A percentile compares a stretch with the other conserved stretches of the same genome.
phyloP scores from a whole-genome alignment of 495 filamentous ascomycete species.

The Mycothermus thermophilus region DNA sequence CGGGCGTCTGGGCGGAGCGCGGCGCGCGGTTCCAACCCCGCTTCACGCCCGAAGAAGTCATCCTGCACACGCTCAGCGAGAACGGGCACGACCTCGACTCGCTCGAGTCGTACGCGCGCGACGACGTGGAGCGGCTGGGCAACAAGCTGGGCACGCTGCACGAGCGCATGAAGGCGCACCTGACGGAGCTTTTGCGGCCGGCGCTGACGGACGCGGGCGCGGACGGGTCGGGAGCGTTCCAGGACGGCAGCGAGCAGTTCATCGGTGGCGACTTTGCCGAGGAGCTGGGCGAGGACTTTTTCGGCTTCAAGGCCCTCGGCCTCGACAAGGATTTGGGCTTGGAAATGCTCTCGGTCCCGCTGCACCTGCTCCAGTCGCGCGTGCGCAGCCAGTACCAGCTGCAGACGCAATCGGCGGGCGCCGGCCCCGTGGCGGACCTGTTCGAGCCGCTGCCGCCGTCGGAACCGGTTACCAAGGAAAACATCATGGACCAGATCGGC shows the following conservation, averaged over 20 bases:
- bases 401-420: slow-evolving; percentile 45
- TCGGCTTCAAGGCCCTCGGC: slow-evolving; percentile 92
- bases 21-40: slow-evolving; percentile 44
- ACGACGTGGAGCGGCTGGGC: slow-evolving; percentile 82
- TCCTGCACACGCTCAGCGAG: slow-evolving; percentile 71
- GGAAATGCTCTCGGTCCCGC: slow-evolving; percentile 72
- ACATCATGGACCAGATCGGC: slow-evolving; percentile 63
- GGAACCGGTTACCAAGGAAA: slow-evolving; percentile 68
- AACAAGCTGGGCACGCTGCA: slow-evolving; percentile 74
- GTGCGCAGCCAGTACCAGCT: slow-evolving; percentile 69
- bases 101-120: slow-evolving; percentile 79
- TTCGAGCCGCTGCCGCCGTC: slow-evolving; percentile 59
- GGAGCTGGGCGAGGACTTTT: slow-evolving; percentile 96
- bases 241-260: slow-evolving; percentile 95
- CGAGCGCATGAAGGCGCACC: slow-evolving; percentile 79
- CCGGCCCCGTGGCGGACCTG: slow-evolving; percentile 40
- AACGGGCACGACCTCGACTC: slow-evolving; percentile 69
- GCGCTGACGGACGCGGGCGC: slow-evolving; percentile 62
- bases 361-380: slow-evolving; percentile 86
- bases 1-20: slow-evolving; percentile 25
- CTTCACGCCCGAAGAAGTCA: slow-evolving; percentile 67
- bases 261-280: slow-evolving; percentile 93
- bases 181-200: slow-evolving; percentile 81
- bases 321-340: slow-evolving; percentile 81
- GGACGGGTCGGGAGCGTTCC: slow-evolving; percentile 82